Conservation (phyloP, 352 stramenopile genomes). For the Elongisporangium prolatum region DNA sequence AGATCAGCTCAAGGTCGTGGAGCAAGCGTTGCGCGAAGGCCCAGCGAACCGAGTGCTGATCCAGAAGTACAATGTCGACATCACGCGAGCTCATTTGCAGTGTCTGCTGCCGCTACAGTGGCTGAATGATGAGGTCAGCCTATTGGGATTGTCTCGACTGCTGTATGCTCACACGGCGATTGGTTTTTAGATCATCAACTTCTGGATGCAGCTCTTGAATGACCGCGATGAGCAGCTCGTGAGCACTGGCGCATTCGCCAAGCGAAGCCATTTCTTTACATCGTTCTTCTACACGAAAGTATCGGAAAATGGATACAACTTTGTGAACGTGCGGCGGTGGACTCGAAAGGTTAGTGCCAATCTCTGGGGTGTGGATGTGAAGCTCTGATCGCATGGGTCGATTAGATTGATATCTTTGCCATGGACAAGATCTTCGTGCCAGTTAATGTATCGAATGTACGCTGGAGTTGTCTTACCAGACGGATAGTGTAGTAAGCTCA, state of each 20-base stretch:
- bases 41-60: slow-evolving; percentile 59
- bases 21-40: slow-evolving; percentile 49
- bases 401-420: slow-evolving; percentile 80
- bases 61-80: slow-evolving; percentile 79
- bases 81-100: slow-evolving; percentile 69
- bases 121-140: slow-evolving; percentile 78
- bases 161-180: background rate
- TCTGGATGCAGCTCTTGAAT: slow-evolving; percentile 79
- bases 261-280: slow-evolving; percentile 81
- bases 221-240: slow-evolving; percentile 66
- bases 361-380: no score
- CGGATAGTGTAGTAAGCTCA: no score
- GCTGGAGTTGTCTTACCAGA: slow-evolving; percentile 2
- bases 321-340: slow-evolving; percentile 78
- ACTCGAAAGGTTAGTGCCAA: slow-evolving; percentile 58
- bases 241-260: slow-evolving; percentile 33
- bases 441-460: slow-evolving; percentile 84
- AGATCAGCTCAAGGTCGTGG: slow-evolving; percentile 60
- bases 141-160: background rate
- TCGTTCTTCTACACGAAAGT: slow-evolving; percentile 87
- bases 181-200: slow-evolving; percentile 71
- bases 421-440: slow-evolving; percentile 89
- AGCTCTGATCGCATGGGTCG: background rate
- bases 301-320: slow-evolving; percentile 80
- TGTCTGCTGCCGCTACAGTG: slow-evolving; percentile 61